Percentiles rank a stretch among this genome's conserved stretches.
These are phyloP conservation scores for Pterocarpus santalinus DNA, from an alignment of 306 rosid species.

Conservation along the genomic window DNA sequence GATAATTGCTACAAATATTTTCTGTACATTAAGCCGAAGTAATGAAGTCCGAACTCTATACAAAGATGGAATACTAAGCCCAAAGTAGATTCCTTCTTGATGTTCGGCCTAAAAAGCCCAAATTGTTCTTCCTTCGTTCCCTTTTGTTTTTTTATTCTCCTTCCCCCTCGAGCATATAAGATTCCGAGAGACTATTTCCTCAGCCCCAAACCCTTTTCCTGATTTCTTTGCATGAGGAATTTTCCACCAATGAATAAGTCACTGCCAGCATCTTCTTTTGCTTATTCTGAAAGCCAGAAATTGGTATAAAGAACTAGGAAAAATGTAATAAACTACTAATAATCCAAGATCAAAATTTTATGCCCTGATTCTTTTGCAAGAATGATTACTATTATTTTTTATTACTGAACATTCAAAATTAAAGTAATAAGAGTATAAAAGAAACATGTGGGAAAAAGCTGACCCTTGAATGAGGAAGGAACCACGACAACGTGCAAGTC, in stretches of 20 bases:
- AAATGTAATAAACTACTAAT: no score
- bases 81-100: neutral
- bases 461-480: slow-evolving; percentile 55
- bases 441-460: neutral
- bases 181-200: neutral
- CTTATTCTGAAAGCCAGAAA: slow-evolving; percentile 16
- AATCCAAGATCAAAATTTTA: neutral
- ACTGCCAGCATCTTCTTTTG: neutral
- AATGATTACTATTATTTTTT: no score
- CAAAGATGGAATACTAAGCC: neutral
- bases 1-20: neutral
- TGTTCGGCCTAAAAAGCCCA: neutral
- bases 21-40: neutral
- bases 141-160: neutral
- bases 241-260: slow-evolving; percentile 21
- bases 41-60: neutral
- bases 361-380: neutral
- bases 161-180: neutral
- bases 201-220: neutral
- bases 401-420: neutral
- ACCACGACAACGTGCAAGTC: slow-evolving; percentile 72
- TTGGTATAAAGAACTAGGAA: neutral
- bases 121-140: neutral
- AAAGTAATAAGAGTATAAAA: neutral
- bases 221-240: neutral